Percentiles rank a stretch among this genome's conserved stretches.
Evolutionary conservation across 2,329 filamentous ascomycete genomes (phyloP).

Genomic region (Aspergillus sp.): DNA sequence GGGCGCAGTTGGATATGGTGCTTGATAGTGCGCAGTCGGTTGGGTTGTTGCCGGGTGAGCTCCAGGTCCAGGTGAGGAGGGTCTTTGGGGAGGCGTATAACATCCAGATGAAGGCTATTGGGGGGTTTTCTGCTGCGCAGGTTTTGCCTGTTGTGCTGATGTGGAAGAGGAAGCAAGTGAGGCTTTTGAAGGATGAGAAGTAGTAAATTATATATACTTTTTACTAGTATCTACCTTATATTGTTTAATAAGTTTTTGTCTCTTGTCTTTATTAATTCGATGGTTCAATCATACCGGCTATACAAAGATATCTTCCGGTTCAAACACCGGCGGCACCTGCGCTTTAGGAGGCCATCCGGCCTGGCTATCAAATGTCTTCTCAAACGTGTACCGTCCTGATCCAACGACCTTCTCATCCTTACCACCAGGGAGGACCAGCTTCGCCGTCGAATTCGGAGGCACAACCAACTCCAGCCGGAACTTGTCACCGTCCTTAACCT

Average conservation of each 20-base stretch:
- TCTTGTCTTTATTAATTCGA: too few relatives aligned
- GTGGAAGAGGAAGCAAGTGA: constrained; percentile 18
- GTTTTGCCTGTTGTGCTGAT: constrained; percentile 14
- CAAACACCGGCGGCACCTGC: constrained; percentile 1
- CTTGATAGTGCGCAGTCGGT: constrained; percentile 5
- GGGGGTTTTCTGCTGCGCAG: constrained; percentile 15
- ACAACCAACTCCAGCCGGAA: constrained; percentile 19
- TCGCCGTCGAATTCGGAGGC: constrained; percentile 22
- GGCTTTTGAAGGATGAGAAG: constrained; percentile 10
- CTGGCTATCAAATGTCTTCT: not conserved
- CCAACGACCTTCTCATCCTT: constrained; percentile 12
- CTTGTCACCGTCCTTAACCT: constrained; percentile 1
- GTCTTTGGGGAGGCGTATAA: constrained; percentile 20
- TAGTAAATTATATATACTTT: not conserved
- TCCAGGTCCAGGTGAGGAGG: not conserved
- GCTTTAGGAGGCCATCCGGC: constrained; percentile 3
- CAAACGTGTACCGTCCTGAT: constrained; percentile 19
- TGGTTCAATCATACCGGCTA: not conserved
- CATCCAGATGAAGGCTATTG: constrained; percentile 19
- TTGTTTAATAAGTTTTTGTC: too few relatives aligned
- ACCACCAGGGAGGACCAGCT: constrained; percentile 18
- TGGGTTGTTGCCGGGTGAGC: not conserved
- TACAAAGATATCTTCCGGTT: not conserved
- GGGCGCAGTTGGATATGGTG: not conserved
- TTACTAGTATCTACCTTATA: too few relatives aligned